Conservation (phyloP, 352 stramenopile genomes). For the Phytophthora uliginosa region DNA sequence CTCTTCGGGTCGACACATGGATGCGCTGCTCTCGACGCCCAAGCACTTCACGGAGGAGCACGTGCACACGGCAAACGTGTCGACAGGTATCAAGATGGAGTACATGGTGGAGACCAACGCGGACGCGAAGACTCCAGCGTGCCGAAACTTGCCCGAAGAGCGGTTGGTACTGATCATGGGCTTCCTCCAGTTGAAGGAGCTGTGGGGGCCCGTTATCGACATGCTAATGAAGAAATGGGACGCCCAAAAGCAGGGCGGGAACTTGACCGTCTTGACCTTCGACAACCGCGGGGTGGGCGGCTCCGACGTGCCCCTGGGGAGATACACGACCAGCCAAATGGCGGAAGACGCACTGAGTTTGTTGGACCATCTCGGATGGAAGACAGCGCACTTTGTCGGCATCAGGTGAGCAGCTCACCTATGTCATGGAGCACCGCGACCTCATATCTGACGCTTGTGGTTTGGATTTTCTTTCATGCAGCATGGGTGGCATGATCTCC, state of each 20-base stretch:
- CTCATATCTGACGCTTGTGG: constrained; percentile 14
- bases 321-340: constrained; percentile 58
- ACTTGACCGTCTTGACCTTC: constrained; percentile 50
- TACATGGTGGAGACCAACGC: constrained; percentile 41
- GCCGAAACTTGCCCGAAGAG: constrained; percentile 25
- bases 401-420: constrained; percentile 33
- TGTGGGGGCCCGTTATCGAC: constrained; percentile 50
- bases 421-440: constrained; percentile 11
- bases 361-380: constrained; percentile 53
- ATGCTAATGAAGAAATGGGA: constrained; percentile 52
- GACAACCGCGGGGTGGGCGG: constrained; percentile 61
- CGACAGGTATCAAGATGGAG: constrained; percentile 52
- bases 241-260: constrained; percentile 22
- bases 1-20: constrained; percentile 36
- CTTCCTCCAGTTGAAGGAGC: constrained; percentile 54
- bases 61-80: constrained; percentile 34
- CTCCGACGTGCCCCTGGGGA: constrained; percentile 41
- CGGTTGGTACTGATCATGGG: constrained; percentile 61
- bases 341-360: constrained; percentile 49
- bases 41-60: constrained; percentile 37
- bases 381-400: constrained; percentile 47
- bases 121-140: constrained; percentile 14
- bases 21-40: constrained; percentile 36
- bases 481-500: constrained; percentile 66
- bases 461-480: constrained; percentile 3